Conservation (phyloP, 805 yeast genomes). For the Kluyveromyces wickerhamii region DNA sequence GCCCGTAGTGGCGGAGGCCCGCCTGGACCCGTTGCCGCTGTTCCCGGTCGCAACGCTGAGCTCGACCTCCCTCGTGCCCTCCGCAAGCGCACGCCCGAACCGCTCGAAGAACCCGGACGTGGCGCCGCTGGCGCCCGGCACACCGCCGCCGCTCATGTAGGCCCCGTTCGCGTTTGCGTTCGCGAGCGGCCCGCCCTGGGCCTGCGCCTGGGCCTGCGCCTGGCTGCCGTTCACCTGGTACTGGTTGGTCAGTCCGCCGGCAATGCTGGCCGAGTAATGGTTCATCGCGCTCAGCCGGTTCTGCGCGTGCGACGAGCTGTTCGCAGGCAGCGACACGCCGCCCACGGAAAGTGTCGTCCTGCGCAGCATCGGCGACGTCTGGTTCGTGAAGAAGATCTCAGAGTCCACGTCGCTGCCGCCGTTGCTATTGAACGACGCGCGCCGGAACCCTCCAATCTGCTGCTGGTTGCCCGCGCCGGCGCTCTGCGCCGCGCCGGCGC, state of each 20-base stretch:
- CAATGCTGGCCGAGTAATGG: conserved; percentile 22
- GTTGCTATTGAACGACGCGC: conserved; percentile 22
- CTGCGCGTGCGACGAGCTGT: conserved; percentile 8
- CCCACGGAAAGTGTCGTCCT: conserved; percentile 28
- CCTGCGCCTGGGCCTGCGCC: background rate
- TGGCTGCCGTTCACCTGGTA: conserved; percentile 1
- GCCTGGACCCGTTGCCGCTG: conserved; percentile 2
- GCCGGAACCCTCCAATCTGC: conserved; percentile 26
- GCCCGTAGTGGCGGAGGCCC: conserved; percentile 1
- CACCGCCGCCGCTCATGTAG: conserved; percentile 2
- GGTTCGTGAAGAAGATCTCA: conserved; percentile 12
- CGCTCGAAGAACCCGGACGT: conserved; percentile 25
- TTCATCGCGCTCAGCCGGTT: conserved; percentile 17
- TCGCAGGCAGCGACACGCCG: conserved; percentile 7
- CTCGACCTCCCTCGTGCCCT: conserved; percentile 30
- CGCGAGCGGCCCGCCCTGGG: background rate
- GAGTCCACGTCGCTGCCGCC: conserved; percentile 19
- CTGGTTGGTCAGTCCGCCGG: conserved; percentile 12
- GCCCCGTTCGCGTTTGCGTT: background rate
- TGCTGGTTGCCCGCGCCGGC: conserved; percentile 6
- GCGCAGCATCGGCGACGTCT: conserved; percentile 17
- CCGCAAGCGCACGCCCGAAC: conserved; percentile 29
- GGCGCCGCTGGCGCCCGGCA: conserved; percentile 6
- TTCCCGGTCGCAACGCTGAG: conserved; percentile 5
- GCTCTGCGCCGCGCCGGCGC: conserved; percentile 21